Evolutionary conservation across 2,329 filamentous ascomycete genomes (phyloP), one percentile per base, ranked within the genome.

Genomic region (Paecilomyces niveus): DNA sequence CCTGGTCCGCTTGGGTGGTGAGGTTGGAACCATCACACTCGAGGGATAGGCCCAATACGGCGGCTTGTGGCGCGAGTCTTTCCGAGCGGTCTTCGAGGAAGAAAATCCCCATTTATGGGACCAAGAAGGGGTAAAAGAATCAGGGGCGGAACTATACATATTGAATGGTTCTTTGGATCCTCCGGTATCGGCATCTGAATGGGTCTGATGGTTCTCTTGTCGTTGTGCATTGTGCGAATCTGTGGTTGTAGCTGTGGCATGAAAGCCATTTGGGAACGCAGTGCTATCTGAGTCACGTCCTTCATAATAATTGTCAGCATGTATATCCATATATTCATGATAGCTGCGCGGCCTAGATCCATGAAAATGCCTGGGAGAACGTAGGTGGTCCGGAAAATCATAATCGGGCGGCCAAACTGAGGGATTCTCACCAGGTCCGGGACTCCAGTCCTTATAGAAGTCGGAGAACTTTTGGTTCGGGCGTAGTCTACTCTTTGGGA

Each of bases 401-500:
- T 57, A 55, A 24, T 54, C n/a, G 35, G 53, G 57, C 55, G 35
- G 53, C 55, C 59, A 62, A 57, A 54, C 62, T 57, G 59, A 63
- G 59, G 60, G 60, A 49, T 65, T 61, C 72, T 72, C 68, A 75
- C 73, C 72, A 62, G 61, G 64, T 64, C 65, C 64, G 32, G 65
- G 56, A 52, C 60, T 68, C 58, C 58, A 61, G 13, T 65, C 61
- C 53, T 64, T 63, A 61, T 67, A 64, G 52, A 68, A 68, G 54
- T 70, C 65, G 33, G 64, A 54, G 53, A 66, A 68, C 21, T 65
- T 71, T 53, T 74, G 65, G 57, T 69, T 62, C 10, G 67, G 65
- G 18, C 67, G 64, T 9, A 74, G 63, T 62, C 74, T 69, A 63
- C 71, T 75, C 59, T 73, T 75, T 10, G 75, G 75, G 3, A 72